Evolutionary conservation across 1,284 basidiomycete species (phyloP).

Genomic region (Thelephora terrestris): DNA sequence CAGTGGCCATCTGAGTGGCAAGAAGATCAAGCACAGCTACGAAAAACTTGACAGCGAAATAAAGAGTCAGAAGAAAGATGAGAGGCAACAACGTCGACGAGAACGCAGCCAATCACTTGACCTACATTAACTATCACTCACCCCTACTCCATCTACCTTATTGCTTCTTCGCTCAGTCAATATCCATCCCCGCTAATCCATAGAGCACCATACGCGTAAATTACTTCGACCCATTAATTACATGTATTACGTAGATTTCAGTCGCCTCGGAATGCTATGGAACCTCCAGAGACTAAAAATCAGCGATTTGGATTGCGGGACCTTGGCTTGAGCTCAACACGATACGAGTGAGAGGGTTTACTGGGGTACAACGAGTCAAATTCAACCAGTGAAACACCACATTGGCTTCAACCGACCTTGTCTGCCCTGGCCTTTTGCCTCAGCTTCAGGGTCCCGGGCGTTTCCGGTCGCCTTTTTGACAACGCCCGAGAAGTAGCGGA

Average conservation of each 20-base stretch:
- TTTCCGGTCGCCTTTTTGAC: constrained; percentile 73
- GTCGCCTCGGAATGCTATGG: neutral
- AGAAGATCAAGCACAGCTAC: constrained; percentile 27
- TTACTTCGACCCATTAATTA: too few relatives aligned
- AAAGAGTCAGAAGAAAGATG: constrained; percentile 22
- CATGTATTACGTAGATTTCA: neutral
- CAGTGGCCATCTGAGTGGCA: constrained; percentile 13
- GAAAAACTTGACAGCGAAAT: constrained; percentile 29
- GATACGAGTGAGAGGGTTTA: constrained; percentile 62
- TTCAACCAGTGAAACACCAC: constrained; percentile 3
- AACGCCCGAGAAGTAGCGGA: constrained; percentile 67
- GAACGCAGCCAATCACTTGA: neutral
- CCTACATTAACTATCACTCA: neutral
- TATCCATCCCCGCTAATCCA: too few relatives aligned
- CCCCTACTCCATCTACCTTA: neutral
- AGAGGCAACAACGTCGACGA: neutral
- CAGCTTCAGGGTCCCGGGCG: constrained; percentile 30
- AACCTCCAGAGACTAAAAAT: constrained; percentile 21
- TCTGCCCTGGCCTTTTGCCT: constrained; percentile 29
- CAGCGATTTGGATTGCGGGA: constrained; percentile 71
- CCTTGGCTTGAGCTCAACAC: constrained; percentile 81
- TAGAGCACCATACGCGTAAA: too few relatives aligned
- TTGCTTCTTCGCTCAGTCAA: neutral
- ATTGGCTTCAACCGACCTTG: constrained; percentile 24
- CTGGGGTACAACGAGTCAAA: constrained; percentile 27